phyloP scores from a whole-genome alignment of 345 rosid genomes.

The Lagerstroemia speciosa region DNA sequence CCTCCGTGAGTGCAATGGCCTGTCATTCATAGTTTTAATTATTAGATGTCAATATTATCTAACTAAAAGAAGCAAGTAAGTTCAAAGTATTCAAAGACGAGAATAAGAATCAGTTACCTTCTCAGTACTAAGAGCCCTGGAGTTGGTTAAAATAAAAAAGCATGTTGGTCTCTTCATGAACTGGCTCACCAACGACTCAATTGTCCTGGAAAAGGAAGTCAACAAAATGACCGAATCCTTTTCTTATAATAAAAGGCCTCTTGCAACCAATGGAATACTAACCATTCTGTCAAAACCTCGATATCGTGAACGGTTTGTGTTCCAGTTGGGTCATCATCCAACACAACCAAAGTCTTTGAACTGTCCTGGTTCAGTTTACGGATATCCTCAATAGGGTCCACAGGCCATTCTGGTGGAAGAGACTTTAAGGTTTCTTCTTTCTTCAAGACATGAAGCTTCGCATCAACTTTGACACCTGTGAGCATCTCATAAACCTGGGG shows the following conservation, averaged over 20 bases:
- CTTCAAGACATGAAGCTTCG: constrained; percentile 57
- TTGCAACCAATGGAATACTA: constrained; percentile 16
- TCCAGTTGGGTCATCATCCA: constrained; percentile 98
- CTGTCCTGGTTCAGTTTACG: constrained; percentile 45
- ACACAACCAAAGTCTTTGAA: constrained; percentile 73
- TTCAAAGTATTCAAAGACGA: neutral
- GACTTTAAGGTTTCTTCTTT: constrained; percentile 55
- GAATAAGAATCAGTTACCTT: constrained; percentile 40
- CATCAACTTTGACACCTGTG: constrained; percentile 76
- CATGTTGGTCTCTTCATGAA: constrained; percentile 62
- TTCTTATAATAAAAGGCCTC: neutral
- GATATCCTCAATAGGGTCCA: constrained; percentile 63
- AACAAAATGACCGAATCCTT: neutral
- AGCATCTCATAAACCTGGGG: constrained; percentile 79
- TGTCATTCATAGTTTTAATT: constrained; percentile 22
- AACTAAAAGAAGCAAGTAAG: too few species aligned
- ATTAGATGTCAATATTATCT: neutral
- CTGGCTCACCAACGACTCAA: constrained; percentile 61
- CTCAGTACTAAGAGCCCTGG: constrained; percentile 81
- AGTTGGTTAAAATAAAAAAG: constrained; percentile 88
- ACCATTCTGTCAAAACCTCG: constrained; percentile 98
- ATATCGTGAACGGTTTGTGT: constrained; percentile 94
- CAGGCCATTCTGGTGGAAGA: constrained; percentile 85
- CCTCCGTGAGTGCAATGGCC: constrained; percentile 68
- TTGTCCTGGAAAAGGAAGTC: constrained; percentile 42